Evolutionary conservation across 1,284 basidiomycete genomes (phyloP).

Genomic region (Sphaerobolus stellatus): DNA sequence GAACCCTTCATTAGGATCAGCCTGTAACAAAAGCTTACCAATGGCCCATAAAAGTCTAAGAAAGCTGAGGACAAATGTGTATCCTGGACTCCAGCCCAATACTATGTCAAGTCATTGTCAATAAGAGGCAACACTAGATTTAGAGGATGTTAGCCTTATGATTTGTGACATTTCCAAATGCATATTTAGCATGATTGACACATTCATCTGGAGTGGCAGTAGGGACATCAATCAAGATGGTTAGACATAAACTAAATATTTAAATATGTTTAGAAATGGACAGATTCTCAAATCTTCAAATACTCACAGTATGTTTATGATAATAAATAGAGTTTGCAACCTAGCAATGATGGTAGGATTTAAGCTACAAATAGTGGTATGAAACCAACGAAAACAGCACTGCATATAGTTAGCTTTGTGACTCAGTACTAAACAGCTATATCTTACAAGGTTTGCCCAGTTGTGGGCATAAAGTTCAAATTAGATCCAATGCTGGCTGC

Average conservation of each 20-base stretch:
- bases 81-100: slow-evolving; percentile 45
- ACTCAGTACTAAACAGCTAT: too few relatives aligned
- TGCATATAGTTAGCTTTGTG: too few relatives aligned
- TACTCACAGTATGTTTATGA: too few relatives aligned
- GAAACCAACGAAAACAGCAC: slow-evolving; percentile 32
- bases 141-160: too few relatives aligned
- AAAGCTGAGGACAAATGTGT: slow-evolving; percentile 50
- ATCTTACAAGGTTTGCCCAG: too few relatives aligned
- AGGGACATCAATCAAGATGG: slow-evolving; percentile 47
- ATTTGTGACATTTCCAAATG: slow-evolving; percentile 39
- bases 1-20: too few relatives aligned
- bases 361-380: slow-evolving; percentile 41
- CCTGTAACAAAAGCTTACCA: slow-evolving; percentile 23
- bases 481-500: slow-evolving; percentile 35
- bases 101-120: too few relatives aligned
- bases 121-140: too few relatives aligned
- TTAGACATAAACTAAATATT: slow-evolving; percentile 34
- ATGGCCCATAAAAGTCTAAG: slow-evolving; percentile 53
- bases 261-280: slow-evolving; percentile 34
- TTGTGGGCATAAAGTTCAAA: slow-evolving; percentile 26
- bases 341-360: slow-evolving; percentile 37
- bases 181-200: slow-evolving; percentile 42
- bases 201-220: slow-evolving; percentile 42
- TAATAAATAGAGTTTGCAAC: too few relatives aligned
- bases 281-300: too few relatives aligned